Percentiles rank a stretch among this genome's conserved stretches.
Conservation (phyloP, 306 rosid genomes). For the Quercus rubra region DNA sequence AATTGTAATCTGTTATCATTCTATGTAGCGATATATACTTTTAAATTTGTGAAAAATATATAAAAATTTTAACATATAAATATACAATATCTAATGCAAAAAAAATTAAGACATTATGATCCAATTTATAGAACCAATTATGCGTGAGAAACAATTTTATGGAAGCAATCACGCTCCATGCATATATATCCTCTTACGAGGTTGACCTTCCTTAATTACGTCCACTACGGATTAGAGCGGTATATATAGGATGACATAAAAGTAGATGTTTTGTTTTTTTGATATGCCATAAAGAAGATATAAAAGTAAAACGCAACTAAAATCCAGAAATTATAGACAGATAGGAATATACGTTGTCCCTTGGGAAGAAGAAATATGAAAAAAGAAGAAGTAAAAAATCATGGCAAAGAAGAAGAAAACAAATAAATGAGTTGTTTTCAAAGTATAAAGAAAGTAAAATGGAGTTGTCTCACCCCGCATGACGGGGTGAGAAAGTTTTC, state of each 20-base stretch:
- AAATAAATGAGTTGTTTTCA: no score
- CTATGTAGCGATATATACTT: no score
- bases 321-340: slow-evolving; percentile 3
- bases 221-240: not conserved
- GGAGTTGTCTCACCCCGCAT: not conserved
- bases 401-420: no score
- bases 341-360: not conserved
- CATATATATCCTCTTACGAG: not conserved
- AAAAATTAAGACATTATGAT: no score
- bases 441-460: not conserved
- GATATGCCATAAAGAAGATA: not conserved
- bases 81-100: no score
- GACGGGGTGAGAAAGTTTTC: no score
- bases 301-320: not conserved
- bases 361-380: not conserved
- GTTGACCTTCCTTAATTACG: not conserved
- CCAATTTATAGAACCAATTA: no score
- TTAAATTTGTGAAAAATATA: no score
- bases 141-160: no score
- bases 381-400: no score
- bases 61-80: no score
- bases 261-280: not conserved
- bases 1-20: no score
- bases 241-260: not conserved
- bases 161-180: not conserved